A percentile compares a stretch with the other conserved stretches of the same genome.
These are phyloP conservation scores for Lachancea sp. DNA, from an alignment of 805 yeast genomes.

Conservation along the genomic window DNA sequence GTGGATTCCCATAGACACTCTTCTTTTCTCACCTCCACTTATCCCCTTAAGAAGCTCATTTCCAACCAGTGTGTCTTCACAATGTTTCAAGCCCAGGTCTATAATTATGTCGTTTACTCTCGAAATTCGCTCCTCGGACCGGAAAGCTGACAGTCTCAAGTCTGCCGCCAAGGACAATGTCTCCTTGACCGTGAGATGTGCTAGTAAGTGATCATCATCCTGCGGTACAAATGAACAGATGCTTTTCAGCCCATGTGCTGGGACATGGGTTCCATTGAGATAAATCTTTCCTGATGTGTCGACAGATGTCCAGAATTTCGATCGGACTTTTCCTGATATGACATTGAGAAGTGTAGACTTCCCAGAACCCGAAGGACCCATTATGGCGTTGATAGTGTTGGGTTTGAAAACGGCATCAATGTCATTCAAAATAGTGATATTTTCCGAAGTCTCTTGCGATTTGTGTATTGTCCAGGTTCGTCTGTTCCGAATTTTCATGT, in stretches of 20 bases:
- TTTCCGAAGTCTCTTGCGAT: slow-evolving; percentile 1
- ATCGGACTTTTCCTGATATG: slow-evolving; percentile 51
- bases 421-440: slow-evolving; percentile 37
- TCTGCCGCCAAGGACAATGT: slow-evolving; percentile 67
- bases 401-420: slow-evolving; percentile 48
- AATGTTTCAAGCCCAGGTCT: slow-evolving; percentile 65
- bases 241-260: slow-evolving; percentile 33
- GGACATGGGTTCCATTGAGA: slow-evolving; percentile 38
- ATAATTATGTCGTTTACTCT: slow-evolving; percentile 53
- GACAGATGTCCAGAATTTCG: slow-evolving; percentile 28
- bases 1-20: slow-evolving; percentile 79
- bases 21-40: slow-evolving; percentile 85
- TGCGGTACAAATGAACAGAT: slow-evolving; percentile 75
- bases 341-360: slow-evolving; percentile 61
- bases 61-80: slow-evolving; percentile 70
- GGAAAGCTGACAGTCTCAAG: slow-evolving; percentile 48
- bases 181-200: slow-evolving; percentile 71
- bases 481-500: not conserved
- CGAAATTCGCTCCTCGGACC: slow-evolving; percentile 38
- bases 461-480: not conserved
- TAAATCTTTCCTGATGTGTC: slow-evolving; percentile 37
- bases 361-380: slow-evolving; percentile 82
- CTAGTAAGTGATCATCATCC: slow-evolving; percentile 65
- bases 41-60: slow-evolving; percentile 57
- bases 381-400: slow-evolving; percentile 58